Base-by-base conservation (phyloP, 257 asterid genomes). In the Cinchona pubescens region DNA sequence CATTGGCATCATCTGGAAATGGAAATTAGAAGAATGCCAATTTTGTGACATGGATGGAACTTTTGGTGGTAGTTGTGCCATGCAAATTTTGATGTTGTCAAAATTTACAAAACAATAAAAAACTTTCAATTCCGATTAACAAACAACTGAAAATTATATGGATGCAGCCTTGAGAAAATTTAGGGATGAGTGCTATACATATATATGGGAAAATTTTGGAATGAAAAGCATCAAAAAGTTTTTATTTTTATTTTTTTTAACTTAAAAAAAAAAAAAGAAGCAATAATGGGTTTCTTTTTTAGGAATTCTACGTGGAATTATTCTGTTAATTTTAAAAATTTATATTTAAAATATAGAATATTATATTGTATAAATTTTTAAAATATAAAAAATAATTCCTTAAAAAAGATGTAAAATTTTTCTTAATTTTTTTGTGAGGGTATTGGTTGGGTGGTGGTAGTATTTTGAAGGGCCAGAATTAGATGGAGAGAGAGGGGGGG, bases 1-100 rank as follows among this genome's bases (percentile, higher is more conserved):
- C 32, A 64, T 64, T 49, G 84, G 83, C 88, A 84, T 87, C 79
- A 79, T 85, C 55, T 89, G 96, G 80, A 86, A 86, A 0, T 86
- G 86, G 51, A 85, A 87, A n/a, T n/a, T n/a, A 2, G 92, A 75
- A 2, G 94, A 75, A 1, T 87, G 82, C 97, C 97, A 92, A 67
- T 84, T 87, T 67, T 85, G 94, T 29, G 94, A 35, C 95, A 89
- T 86, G 67, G 85, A 79, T 29, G 69, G 96, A 86, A 69, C 78
- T 78, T 90, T 90, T 14, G 96, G 97, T 32, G 97, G 97, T 74
- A 87, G 79, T 69, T 90, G 97, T 81, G 91, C 97, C 96, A 92
- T 92, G n/a, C n/a, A n/a, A n/a, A 93, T 89, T 85, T 49, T 67
- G 27, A 81, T 34, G 19, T 40, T 5, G n/a, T 56, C 53, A 49